Percentiles rank a stretch among this genome's conserved stretches.
These are phyloP conservation scores for Penicillium sclerotiorum DNA, from an alignment of 2,329 filamentous ascomycete species.

Conservation along the genomic window DNA sequence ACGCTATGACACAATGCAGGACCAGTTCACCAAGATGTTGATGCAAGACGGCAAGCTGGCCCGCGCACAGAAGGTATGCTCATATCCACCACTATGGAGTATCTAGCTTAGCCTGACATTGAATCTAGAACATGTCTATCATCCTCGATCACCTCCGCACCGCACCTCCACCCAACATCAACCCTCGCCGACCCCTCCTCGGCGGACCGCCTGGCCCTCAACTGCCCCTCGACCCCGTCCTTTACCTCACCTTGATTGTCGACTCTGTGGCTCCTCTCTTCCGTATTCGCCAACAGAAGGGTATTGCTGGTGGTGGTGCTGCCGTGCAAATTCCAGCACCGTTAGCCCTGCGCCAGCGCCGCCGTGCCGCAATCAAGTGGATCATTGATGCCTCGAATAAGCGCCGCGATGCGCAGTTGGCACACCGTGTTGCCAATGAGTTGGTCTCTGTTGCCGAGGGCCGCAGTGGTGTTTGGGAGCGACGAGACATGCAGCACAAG, in stretches of 20 bases:
- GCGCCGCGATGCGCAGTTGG: conserved; percentile 73
- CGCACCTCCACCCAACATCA: conserved; percentile 74
- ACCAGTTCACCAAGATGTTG: conserved; percentile 85
- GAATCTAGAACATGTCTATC: conserved; percentile 78
- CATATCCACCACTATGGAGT: not conserved
- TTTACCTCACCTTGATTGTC: conserved; percentile 86
- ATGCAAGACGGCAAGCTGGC: conserved; percentile 92
- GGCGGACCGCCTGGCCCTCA: conserved; percentile 77
- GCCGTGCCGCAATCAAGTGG: conserved; percentile 81
- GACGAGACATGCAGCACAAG: conserved; percentile 76
- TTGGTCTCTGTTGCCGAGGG: conserved; percentile 87
- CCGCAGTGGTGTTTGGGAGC: conserved; percentile 80
- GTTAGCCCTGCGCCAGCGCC: conserved; percentile 71
- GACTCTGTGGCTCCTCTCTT: conserved; percentile 91
- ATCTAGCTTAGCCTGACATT: too few relatives aligned
- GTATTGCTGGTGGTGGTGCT: conserved; percentile 81
- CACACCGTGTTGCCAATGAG: conserved; percentile 80
- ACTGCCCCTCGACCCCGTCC: conserved; percentile 83
- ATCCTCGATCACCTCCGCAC: conserved; percentile 85
- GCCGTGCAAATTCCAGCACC: conserved; percentile 82
- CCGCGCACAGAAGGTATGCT: conserved; percentile 77
- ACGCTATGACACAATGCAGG: conserved; percentile 81
- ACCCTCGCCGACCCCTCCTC: conserved; percentile 59
- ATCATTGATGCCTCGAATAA: conserved; percentile 83
- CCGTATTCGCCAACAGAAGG: conserved; percentile 73